Conservation (phyloP, 2,329 filamentous ascomycete species). For the Diaporthe citriasiana region DNA sequence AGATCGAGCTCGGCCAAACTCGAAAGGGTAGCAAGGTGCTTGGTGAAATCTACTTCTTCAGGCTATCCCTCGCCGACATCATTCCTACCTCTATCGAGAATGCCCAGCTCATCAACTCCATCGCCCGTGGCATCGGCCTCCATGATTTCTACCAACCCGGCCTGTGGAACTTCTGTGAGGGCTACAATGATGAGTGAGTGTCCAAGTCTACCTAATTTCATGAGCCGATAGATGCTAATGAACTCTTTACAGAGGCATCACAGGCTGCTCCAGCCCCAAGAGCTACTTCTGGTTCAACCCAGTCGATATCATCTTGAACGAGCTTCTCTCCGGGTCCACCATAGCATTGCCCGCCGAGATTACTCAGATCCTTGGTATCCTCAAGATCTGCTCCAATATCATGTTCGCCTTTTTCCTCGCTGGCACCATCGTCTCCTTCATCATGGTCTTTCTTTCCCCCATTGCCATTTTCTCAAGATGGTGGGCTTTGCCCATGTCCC, state of each 20-base stretch:
- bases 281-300: constrained; percentile 93
- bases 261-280: constrained; percentile 78
- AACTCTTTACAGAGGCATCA: constrained; percentile 78
- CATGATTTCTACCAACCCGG: constrained; percentile 97
- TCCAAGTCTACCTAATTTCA: not conserved
- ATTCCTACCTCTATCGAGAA: constrained; percentile 81
- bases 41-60: constrained; percentile 84
- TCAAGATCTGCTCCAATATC: constrained; percentile 81
- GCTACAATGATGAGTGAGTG: constrained; percentile 75
- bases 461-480: constrained; percentile 67
- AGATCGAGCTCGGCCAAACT: constrained; percentile 81
- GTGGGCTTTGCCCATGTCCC: constrained; percentile 76
- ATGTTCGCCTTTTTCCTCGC: constrained; percentile 93
- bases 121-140: constrained; percentile 86
- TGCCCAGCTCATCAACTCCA: constrained; percentile 84
- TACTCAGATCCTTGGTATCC: constrained; percentile 79
- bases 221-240: not conserved
- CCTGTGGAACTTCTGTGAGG: constrained; percentile 93
- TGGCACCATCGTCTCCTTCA: constrained; percentile 76
- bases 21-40: constrained; percentile 69
- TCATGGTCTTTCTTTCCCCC: constrained; percentile 78
- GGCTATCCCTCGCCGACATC: constrained; percentile 85
- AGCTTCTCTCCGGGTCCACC: constrained; percentile 85
- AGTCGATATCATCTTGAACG: constrained; percentile 81
- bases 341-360: constrained; percentile 85